A percentile compares a stretch with the other conserved stretches of the same genome.
These are phyloP conservation scores for Sporothrix humicola DNA, from an alignment of 2,329 filamentous ascomycete species.

Conservation along the genomic window DNA sequence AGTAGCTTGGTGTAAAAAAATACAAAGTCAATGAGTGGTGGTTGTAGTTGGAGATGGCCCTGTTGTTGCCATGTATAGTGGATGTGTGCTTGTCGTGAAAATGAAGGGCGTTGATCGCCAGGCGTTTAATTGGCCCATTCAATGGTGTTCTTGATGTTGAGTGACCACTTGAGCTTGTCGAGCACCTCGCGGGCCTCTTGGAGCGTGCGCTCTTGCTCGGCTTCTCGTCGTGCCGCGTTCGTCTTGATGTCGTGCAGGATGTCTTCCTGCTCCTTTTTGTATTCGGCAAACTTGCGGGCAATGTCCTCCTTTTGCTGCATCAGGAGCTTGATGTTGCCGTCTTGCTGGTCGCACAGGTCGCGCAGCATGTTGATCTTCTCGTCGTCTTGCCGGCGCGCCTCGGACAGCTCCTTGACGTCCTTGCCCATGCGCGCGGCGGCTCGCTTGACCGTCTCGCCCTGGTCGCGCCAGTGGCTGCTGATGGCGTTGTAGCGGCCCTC, in stretches of 20 bases:
- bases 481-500: conserved; percentile 73
- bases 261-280: conserved; percentile 69
- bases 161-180: conserved; percentile 73
- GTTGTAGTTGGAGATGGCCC: background rate
- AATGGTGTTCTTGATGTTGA: conserved; percentile 69
- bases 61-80: background rate
- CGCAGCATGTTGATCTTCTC: conserved; percentile 67
- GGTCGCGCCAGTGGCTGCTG: conserved; percentile 69
- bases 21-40: conserved; percentile 7
- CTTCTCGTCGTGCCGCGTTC: conserved; percentile 62
- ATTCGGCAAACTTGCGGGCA: conserved; percentile 63
- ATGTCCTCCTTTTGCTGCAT: conserved; percentile 68
- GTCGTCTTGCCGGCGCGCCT: conserved; percentile 64
- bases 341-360: conserved; percentile 75
- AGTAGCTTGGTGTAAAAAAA: background rate
- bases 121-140: conserved; percentile 56
- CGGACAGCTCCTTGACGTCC: conserved; percentile 61
- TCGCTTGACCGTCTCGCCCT: conserved; percentile 65
- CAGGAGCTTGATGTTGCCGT: conserved; percentile 68
- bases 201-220: conserved; percentile 65
- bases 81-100: background rate
- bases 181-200: conserved; percentile 65
- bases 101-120: too few relatives aligned
- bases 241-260: conserved; percentile 64
- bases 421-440: conserved; percentile 55